Evolutionary conservation across 2,329 filamentous ascomycete genomes (phyloP).

Genomic region (Tympanopsis confertula): DNA sequence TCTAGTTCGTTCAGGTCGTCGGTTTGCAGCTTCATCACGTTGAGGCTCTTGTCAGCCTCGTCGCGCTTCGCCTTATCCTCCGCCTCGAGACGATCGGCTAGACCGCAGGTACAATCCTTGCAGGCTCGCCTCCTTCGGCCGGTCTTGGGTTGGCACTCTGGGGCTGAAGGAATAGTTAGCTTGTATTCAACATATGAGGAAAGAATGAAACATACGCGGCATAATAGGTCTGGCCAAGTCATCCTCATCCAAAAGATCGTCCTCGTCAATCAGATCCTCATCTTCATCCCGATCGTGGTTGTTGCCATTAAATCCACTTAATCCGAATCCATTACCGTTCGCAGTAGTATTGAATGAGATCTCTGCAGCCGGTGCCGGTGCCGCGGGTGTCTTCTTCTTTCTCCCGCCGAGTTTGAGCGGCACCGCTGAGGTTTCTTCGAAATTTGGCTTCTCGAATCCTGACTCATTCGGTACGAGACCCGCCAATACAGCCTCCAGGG

Average conservation of each 20-base stretch:
- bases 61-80: slow-evolving; percentile 64
- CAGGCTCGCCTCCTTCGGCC: slow-evolving; percentile 86
- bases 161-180: slow-evolving; percentile 38
- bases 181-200: slow-evolving; percentile 6
- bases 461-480: slow-evolving; percentile 56
- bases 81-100: slow-evolving; percentile 71
- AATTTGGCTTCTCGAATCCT: slow-evolving; percentile 56
- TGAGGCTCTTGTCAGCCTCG: slow-evolving; percentile 40
- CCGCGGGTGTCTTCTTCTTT: slow-evolving; percentile 33
- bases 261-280: slow-evolving; percentile 85
- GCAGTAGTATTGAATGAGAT: slow-evolving; percentile 26
- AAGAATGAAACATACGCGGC: slow-evolving; percentile 52
- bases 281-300: slow-evolving; percentile 43
- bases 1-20: slow-evolving; percentile 78
- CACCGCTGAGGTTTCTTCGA: slow-evolving; percentile 32
- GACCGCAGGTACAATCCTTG: slow-evolving; percentile 94
- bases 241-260: slow-evolving; percentile 75
- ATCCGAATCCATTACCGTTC: slow-evolving; percentile 53
- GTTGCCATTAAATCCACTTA: slow-evolving; percentile 51
- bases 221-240: slow-evolving; percentile 70
- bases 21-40: slow-evolving; percentile 37
- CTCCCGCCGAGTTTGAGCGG: slow-evolving; percentile 40
- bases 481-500: slow-evolving; percentile 71
- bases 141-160: slow-evolving; percentile 66
- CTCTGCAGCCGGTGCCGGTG: slow-evolving; percentile 13